phyloP scores from a whole-genome alignment of 1,284 basidiomycete species.

The Anthracocystis setariae region DNA sequence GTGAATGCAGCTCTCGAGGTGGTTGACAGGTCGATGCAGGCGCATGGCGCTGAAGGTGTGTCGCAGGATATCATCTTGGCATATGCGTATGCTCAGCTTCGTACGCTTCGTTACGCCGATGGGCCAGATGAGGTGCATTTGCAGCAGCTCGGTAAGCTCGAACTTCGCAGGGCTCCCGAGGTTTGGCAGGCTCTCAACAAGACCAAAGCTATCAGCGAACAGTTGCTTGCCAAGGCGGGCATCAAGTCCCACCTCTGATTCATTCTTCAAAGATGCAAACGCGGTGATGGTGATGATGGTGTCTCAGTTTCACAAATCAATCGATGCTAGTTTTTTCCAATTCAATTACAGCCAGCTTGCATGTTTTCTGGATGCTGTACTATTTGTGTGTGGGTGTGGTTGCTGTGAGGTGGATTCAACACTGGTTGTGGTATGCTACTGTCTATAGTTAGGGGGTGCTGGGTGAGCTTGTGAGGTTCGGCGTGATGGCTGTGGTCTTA shows the following conservation, averaged over 20 bases:
- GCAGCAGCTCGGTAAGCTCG: slow-evolving; percentile 88
- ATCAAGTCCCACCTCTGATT: slow-evolving; percentile 54
- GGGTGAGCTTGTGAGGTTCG: too few species aligned
- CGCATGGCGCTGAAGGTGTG: slow-evolving; percentile 88
- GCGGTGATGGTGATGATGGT: too few species aligned
- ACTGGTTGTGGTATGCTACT: too few species aligned
- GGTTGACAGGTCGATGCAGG: slow-evolving; percentile 92
- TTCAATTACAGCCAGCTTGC: neutral
- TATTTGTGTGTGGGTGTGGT: too few species aligned
- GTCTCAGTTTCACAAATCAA: neutral
- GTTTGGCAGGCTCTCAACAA: slow-evolving; percentile 54
- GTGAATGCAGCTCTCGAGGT: slow-evolving; percentile 86
- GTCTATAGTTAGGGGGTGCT: too few species aligned
- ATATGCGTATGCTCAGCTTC: slow-evolving; percentile 78
- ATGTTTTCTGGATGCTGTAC: neutral
- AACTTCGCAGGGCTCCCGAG: slow-evolving; percentile 69
- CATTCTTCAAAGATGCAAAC: neutral
- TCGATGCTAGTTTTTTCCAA: slow-evolving; percentile 2
- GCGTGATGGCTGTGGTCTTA: too few species aligned
- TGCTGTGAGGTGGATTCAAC: too few species aligned
- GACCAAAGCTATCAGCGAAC: slow-evolving; percentile 31
- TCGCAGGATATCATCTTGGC: slow-evolving; percentile 89
- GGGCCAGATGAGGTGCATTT: slow-evolving; percentile 79
- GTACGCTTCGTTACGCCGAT: slow-evolving; percentile 72
- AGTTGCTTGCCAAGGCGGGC: slow-evolving; percentile 46